These are phyloP conservation scores for Apiotrichum gracile DNA, from an alignment of 1,284 basidiomycete species.

Conservation along the genomic window DNA sequence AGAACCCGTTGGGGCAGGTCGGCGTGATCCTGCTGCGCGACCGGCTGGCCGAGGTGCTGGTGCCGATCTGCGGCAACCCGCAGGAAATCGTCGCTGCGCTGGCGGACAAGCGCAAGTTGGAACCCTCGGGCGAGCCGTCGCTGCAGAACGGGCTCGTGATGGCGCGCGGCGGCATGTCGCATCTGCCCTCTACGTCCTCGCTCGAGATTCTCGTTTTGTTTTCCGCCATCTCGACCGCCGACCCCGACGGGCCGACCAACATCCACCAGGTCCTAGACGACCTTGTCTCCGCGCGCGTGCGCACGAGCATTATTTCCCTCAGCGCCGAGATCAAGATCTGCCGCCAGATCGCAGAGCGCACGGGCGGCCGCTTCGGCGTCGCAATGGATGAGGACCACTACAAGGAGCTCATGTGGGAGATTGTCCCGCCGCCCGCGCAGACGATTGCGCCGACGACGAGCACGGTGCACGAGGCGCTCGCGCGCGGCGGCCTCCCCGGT, in stretches of 20 bases:
- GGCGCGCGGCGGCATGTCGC: slow-evolving; percentile 86
- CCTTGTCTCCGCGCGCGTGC: slow-evolving; percentile 74
- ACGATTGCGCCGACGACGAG: slow-evolving; percentile 45
- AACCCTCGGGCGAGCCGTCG: slow-evolving; percentile 87
- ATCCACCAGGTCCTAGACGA: slow-evolving; percentile 85
- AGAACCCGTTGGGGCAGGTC: slow-evolving; percentile 97
- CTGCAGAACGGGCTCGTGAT: slow-evolving; percentile 95
- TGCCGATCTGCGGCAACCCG: slow-evolving; percentile 89
- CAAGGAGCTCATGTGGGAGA: slow-evolving; percentile 88
- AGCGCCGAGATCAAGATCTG: slow-evolving; percentile 98
- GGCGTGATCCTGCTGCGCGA: slow-evolving; percentile 87
- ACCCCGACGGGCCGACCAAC: slow-evolving; percentile 69
- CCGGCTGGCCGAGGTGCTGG: slow-evolving; percentile 76
- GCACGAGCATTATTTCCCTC: slow-evolving; percentile 85
- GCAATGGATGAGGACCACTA: slow-evolving; percentile 96
- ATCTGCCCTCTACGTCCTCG: slow-evolving; percentile 90
- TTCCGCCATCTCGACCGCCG: slow-evolving; percentile 90
- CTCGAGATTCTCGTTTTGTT: slow-evolving; percentile 91
- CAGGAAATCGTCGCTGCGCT: slow-evolving; percentile 84
- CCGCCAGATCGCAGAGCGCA: slow-evolving; percentile 78
- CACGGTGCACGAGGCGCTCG: slow-evolving; percentile 49
- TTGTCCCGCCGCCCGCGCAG: slow-evolving; percentile 90
- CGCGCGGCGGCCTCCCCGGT: slow-evolving; percentile 42
- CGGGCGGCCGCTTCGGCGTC: slow-evolving; percentile 86
- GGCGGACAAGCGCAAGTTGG: slow-evolving; percentile 77